Conservation (phyloP, 176 grass and related monocot species). For the Hordeum marinum region DNA sequence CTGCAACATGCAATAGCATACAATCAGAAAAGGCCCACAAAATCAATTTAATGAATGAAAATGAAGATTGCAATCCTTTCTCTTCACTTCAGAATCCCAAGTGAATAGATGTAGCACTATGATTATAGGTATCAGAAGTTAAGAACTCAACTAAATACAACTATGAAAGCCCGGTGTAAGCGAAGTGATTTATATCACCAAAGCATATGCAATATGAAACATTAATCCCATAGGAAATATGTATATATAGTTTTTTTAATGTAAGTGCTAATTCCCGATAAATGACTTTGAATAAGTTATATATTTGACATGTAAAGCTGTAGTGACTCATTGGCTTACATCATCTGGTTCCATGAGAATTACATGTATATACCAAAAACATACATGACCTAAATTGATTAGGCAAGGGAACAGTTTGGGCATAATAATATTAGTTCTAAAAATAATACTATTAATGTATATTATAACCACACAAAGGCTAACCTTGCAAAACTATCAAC, state of each 20-base stretch:
- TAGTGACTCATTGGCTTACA: neutral
- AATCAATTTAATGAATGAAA: neutral
- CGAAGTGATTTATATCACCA: no score
- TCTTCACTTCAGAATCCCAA: neutral
- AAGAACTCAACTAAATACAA: no score
- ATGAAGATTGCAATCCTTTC: neutral
- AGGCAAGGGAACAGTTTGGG: neutral
- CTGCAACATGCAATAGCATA: constrained; percentile 33
- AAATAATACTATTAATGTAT: neutral
- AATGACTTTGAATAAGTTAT: no score
- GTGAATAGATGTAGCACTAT: no score
- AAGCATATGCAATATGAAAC: no score
- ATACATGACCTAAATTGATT: neutral
- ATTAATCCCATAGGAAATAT: no score
- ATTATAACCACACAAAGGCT: neutral
- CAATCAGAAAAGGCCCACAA: neutral
- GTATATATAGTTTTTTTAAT: no score
- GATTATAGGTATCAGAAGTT: no score
- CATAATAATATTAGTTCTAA: neutral
- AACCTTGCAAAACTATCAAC: no score
- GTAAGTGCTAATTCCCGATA: no score
- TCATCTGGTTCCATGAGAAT: neutral
- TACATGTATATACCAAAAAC: neutral
- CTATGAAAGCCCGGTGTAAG: no score
- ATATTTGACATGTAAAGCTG: no score